A percentile compares a stretch with the other conserved stretches of the same genome.
Conservation (phyloP, 1,139 yeast species). For the Pichia sp. region DNA sequence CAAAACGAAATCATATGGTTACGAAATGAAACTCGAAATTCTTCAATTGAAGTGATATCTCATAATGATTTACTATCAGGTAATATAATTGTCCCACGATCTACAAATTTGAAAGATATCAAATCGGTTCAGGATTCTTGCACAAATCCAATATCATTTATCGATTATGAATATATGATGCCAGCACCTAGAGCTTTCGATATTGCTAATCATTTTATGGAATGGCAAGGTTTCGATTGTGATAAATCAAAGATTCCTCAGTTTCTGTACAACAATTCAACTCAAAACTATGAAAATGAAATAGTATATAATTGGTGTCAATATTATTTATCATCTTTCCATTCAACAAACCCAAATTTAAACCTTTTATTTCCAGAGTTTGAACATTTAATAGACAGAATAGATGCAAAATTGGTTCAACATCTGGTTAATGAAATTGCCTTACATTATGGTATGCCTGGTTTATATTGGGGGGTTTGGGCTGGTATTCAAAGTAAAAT, state of each 20-base stretch:
- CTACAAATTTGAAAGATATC: neutral
- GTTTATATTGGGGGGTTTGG: slow-evolving; percentile 85
- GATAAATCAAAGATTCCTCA: slow-evolving; percentile 52
- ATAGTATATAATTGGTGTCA: slow-evolving; percentile 46
- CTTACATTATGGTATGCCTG: slow-evolving; percentile 69
- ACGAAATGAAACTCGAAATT: slow-evolving; percentile 31
- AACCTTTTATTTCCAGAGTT: slow-evolving; percentile 8
- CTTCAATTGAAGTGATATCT: slow-evolving; percentile 53
- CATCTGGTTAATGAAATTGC: slow-evolving; percentile 48
- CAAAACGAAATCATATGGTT: slow-evolving; percentile 52
- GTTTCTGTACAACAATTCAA: slow-evolving; percentile 29
- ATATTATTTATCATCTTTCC: slow-evolving; percentile 31
- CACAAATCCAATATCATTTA: slow-evolving; percentile 36
- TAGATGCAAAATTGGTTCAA: slow-evolving; percentile 26
- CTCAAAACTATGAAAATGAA: slow-evolving; percentile 16
- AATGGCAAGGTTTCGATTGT: slow-evolving; percentile 83
- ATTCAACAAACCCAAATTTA: slow-evolving; percentile 9
- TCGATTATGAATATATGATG: slow-evolving; percentile 76
- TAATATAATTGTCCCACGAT: slow-evolving; percentile 52
- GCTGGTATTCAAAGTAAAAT: slow-evolving; percentile 67
- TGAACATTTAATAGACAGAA: slow-evolving; percentile 16
- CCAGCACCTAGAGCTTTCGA: slow-evolving; percentile 80
- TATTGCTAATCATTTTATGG: slow-evolving; percentile 79
- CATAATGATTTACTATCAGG: slow-evolving; percentile 73
- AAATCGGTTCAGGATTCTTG: neutral